Evolutionary conservation across 768 basidiomycete species (phyloP), one percentile per base, ranked within the genome.

Genomic region (Amanita pallidorosea): DNA sequence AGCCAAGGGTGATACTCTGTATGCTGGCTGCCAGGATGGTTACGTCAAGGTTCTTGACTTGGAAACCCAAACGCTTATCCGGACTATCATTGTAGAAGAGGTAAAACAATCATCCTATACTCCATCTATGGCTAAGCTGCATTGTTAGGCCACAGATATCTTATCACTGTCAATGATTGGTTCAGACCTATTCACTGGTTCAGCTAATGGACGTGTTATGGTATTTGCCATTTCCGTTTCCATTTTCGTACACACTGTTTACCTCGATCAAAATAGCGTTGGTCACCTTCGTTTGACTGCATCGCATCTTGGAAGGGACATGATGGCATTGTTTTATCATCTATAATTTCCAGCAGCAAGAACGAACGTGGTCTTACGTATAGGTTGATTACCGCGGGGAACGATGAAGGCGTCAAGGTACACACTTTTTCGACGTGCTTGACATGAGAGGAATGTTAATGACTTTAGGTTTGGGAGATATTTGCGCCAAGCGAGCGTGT

Each of bases 11-110:
- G 88, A 88, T 17, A 88, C 89, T 1, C 73, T 97, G 18, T 96
- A 85, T 59, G 95, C 90, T 6, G 95, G 92, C 0, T 88, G 93
- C 58, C 95, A 98, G 65, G 92, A 91, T 55, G 95, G 95, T 2
- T 83, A 87, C 57, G 88, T 97, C 58, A 85, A 86, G 55, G 83
- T 97, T 4, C 80, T 89, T 67, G 94, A 97, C 63, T 67, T 96
- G 7, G 92, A 94, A 62, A 95, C 93, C 0, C 83, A 81, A 56
- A 90, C 91, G 0, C 70, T 88, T 34, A 82, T 98, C 23, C 71
- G 95, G 45, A 90, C 83, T 0, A 85, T 98, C 51, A 84, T 93
- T 15, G 84, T 88, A 1, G 83, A 89, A 56, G 87, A 92, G 70
- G 87, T 86, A 43, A 13, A 41, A 20, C 22, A 70, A 49, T 13